These are phyloP conservation scores for Primulina eburnea DNA, from an alignment of 257 asterid genomes.

Conservation along the genomic window DNA sequence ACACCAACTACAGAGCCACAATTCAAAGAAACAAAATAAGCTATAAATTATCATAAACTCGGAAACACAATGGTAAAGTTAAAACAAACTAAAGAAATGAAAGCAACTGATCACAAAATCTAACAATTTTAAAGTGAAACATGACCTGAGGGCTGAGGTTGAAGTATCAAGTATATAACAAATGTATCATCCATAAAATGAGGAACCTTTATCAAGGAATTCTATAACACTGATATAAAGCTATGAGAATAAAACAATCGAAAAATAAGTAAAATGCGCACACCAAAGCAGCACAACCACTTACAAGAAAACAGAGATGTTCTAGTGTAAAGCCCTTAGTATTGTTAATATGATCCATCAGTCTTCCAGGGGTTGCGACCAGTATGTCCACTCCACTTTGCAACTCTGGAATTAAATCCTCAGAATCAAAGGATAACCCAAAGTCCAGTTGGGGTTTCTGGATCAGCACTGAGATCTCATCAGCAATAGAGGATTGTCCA, in stretches of 20 bases:
- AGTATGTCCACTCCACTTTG: constrained; percentile 85
- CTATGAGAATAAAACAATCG: neutral
- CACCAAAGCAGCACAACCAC: constrained; percentile 26
- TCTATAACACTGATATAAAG: neutral
- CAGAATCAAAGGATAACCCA: constrained; percentile 48
- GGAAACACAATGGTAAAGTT: neutral
- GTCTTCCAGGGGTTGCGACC: constrained; percentile 94
- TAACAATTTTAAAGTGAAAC: neutral
- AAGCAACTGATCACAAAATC: neutral
- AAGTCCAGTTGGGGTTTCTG: constrained; percentile 52
- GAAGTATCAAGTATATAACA: no score
- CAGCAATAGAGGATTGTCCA: constrained; percentile 90
- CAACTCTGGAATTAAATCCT: constrained; percentile 39
- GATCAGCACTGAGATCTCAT: constrained; percentile 77
- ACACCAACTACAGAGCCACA: neutral
- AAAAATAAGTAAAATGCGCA: neutral
- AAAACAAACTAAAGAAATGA: neutral
- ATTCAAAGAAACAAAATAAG: constrained; percentile 2
- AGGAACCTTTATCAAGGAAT: neutral
- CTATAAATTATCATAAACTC: neutral
- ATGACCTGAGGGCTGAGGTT: no score
- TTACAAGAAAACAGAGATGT: constrained; percentile 88
- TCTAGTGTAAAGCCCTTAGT: constrained; percentile 88
- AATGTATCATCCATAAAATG: neutral
- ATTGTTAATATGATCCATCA: constrained; percentile 86